Conservation (phyloP, 768 basidiomycete genomes). For the Tephrocybe sp. region DNA sequence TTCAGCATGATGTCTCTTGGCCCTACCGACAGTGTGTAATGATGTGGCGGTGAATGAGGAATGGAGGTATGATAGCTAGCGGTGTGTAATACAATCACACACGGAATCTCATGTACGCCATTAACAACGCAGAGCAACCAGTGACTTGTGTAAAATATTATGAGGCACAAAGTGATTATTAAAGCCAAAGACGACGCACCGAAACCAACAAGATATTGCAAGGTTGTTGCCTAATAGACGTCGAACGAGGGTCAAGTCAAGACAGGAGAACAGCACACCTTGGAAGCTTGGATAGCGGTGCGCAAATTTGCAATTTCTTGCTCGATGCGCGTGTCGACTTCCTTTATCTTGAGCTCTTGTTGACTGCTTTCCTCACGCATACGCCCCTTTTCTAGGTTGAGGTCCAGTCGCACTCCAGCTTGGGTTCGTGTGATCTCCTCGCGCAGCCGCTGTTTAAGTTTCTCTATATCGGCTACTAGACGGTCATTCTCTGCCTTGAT, state of each 20-base stretch:
- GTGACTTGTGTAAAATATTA: constrained; percentile 51
- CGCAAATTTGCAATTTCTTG: constrained; percentile 88
- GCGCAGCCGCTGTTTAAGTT: constrained; percentile 88
- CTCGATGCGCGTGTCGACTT: constrained; percentile 96
- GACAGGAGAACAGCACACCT: constrained; percentile 40
- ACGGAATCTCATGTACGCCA: constrained; percentile 84
- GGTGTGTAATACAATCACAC: constrained; percentile 25
- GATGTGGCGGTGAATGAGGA: not conserved
- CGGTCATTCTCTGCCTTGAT: constrained; percentile 97
- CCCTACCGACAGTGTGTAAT: constrained; percentile 11
- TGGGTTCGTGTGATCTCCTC: constrained; percentile 93
- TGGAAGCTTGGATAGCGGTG: constrained; percentile 82
- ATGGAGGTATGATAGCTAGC: not conserved
- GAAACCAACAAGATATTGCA: constrained; percentile 86
- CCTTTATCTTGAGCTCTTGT: constrained; percentile 95
- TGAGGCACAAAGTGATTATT: constrained; percentile 1
- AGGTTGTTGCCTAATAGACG: constrained; percentile 62
- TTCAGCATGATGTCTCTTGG: constrained; percentile 71
- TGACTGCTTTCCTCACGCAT: constrained; percentile 90
- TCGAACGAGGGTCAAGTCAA: constrained; percentile 1
- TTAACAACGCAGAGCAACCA: constrained; percentile 80
- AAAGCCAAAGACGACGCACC: constrained; percentile 45
- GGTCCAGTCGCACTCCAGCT: constrained; percentile 87
- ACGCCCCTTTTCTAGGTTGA: constrained; percentile 95
- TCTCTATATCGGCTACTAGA: constrained; percentile 87